Evolutionary conservation across 73 alveolate genomes (phyloP), one percentile per base, ranked within the genome.

Genomic region (Halteria grandinella): DNA sequence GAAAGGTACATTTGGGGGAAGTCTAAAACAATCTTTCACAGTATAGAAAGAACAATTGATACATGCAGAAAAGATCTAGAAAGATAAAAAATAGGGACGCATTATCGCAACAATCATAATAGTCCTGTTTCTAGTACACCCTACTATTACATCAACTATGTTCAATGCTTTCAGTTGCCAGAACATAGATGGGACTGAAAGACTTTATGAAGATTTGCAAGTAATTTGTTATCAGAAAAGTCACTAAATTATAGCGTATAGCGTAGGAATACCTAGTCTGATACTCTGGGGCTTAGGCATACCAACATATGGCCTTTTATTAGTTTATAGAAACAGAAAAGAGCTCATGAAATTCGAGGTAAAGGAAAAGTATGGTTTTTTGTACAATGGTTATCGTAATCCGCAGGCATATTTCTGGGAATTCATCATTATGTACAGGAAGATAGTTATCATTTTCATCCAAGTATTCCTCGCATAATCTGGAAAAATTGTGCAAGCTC

Each of bases 231-330:
- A 62, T 37, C 44, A 73, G 34, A 45, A 34, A 29, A 53, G 44
- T 58, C 86, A 73, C 41, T 29, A n/a, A 0, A 29, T 23, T n/a
- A 27, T 49, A 10, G 55, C 77, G 0, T 41, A 25, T 32, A 41
- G 17, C 28, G n/a, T 62, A 6, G 79, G 45, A 6, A 18, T 58
- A 0, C 88, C 88, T 6, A 8, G 53, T 11, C 31, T 63, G 28
- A 18, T 75, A 12, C 15, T 58, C 0, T 75, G 82, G 81, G 69
- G 79, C 5, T 0, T 63, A 0, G 88, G 88, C 17, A 62, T 75
- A 17, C 88, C 88, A 14, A 31, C 59, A 0, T 40, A 55, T 44
- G 55, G 59, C 11, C 17, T 64, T 31, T 10, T 75, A 11, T n/a
- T n/a, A n/a, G n/a, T n/a, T n/a, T n/a, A n/a, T n/a, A 62, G 73